phyloP scores from a whole-genome alignment of 805 yeast species.

The Yarrowia hollandica region DNA sequence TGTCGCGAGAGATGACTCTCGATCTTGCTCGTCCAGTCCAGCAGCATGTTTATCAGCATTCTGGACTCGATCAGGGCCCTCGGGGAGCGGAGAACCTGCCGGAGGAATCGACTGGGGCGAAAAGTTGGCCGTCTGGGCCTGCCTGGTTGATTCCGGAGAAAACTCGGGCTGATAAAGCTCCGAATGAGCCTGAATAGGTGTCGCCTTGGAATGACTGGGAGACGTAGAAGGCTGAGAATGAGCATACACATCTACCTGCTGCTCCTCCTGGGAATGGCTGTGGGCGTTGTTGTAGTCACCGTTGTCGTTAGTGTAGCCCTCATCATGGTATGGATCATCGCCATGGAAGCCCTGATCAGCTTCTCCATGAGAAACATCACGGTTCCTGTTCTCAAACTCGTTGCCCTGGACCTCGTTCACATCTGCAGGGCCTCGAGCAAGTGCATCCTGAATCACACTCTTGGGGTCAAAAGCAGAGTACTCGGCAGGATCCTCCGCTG shows the following conservation, averaged over 20 bases:
- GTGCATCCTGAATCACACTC: slow-evolving; percentile 18
- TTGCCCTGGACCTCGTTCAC: slow-evolving; percentile 11
- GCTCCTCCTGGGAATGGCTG: too few species aligned
- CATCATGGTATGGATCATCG: too few species aligned
- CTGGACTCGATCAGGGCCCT: background rate
- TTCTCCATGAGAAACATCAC: background rate
- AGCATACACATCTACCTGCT: background rate
- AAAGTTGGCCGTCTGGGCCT: background rate
- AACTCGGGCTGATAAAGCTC: slow-evolving; percentile 22
- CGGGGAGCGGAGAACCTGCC: slow-evolving; percentile 8
- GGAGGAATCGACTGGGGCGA: slow-evolving; percentile 19
- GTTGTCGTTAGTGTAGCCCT: too few species aligned
- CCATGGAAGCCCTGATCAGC: background rate
- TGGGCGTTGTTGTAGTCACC: too few species aligned
- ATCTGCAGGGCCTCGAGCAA: background rate
- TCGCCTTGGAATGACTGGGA: background rate
- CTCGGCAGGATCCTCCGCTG: background rate
- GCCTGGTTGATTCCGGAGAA: background rate
- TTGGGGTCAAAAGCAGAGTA: slow-evolving; percentile 20
- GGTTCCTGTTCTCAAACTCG: slow-evolving; percentile 3
- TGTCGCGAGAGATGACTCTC: too few species aligned
- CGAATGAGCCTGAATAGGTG: background rate
- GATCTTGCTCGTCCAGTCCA: background rate
- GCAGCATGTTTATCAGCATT: background rate
- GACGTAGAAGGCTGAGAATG: too few species aligned